Percentiles rank a stretch among this genome's conserved stretches.
Evolutionary conservation across 208 protist species (phyloP).

Genomic region (Leishmania arabica): DNA sequence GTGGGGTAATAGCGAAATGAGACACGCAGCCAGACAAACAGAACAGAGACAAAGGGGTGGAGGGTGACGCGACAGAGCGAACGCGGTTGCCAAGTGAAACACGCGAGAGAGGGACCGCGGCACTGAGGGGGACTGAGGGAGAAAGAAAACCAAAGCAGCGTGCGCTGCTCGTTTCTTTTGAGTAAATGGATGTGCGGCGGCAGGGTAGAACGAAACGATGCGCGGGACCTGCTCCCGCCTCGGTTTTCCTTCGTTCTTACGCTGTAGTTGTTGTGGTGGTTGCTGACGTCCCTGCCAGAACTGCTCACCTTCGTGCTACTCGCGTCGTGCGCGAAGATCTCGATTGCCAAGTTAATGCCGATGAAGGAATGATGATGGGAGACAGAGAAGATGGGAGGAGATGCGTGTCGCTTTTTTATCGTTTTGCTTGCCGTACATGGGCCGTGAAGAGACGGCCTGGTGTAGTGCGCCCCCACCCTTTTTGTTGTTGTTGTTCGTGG

Average conservation of each 20-base stretch:
- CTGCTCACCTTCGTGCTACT: background rate
- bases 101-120: background rate
- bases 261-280: background rate
- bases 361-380: background rate
- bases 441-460: background rate
- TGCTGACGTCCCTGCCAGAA: background rate
- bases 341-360: background rate
- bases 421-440: background rate
- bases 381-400: background rate
- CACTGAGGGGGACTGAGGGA: background rate
- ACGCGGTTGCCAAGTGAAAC: background rate
- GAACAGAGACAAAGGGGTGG: background rate
- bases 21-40: background rate
- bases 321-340: background rate
- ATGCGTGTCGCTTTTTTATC: too few species aligned
- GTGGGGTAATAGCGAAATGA: conserved; percentile 1
- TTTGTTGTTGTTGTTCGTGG: background rate
- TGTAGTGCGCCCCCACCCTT: background rate
- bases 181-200: background rate
- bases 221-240: background rate
- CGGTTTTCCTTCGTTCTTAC: background rate
- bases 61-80: background rate
- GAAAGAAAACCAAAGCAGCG: background rate
- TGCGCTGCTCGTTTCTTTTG: background rate
- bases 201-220: background rate